Percentiles rank a stretch among this genome's conserved stretches.
These are phyloP conservation scores for Fraxinus sp. DNA, from an alignment of 305 asterid species.

Conservation along the genomic window DNA sequence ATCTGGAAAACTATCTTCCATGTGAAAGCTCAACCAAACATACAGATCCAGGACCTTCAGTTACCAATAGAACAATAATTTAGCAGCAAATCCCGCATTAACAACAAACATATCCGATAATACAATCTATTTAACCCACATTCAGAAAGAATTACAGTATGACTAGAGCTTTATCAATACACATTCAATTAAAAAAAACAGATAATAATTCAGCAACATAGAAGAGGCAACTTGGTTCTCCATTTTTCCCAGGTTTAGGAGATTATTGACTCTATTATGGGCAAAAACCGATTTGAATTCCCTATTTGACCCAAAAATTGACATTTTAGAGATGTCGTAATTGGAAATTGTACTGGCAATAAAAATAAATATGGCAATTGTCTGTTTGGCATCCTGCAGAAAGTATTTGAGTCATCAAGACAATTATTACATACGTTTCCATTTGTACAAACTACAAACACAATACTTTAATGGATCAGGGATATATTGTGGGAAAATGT, in stretches of 20 bases:
- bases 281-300: neutral
- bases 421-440: neutral
- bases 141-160: neutral
- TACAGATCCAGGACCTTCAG: conserved; percentile 85
- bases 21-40: conserved; percentile 85
- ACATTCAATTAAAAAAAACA: neutral
- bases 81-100: neutral
- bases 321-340: neutral
- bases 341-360: neutral
- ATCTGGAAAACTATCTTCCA: conserved; percentile 88
- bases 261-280: neutral
- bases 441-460: neutral
- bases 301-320: neutral
- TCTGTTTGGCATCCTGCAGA: neutral
- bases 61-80: conserved; percentile 13
- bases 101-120: neutral
- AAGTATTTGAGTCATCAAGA: neutral
- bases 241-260: neutral
- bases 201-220: neutral
- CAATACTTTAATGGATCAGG: neutral
- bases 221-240: neutral
- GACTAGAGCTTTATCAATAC: neutral
- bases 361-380: neutral
- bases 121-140: neutral
- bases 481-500: neutral